Percentiles rank a stretch among this genome's conserved stretches.
Conservation (phyloP, 805 yeast species). For the Starmerella khaoyaiensis region DNA sequence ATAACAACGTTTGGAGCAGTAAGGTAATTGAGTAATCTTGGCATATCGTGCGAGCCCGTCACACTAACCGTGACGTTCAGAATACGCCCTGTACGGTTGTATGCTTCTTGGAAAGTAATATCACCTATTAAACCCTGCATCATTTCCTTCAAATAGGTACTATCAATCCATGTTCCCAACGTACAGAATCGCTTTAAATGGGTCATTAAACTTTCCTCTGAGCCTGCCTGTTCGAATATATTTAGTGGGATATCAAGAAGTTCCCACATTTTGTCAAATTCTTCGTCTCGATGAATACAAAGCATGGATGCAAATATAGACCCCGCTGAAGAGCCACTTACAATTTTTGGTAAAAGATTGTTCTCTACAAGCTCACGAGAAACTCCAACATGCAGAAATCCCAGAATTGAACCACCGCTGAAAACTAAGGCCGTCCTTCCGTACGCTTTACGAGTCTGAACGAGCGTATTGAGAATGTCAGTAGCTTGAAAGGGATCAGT, state of each 20-base stretch:
- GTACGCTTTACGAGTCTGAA: conserved; percentile 78
- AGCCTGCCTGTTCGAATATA: conserved; percentile 44
- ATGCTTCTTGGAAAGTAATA: conserved; percentile 85
- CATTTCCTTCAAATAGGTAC: conserved; percentile 52
- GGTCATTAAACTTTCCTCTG: conserved; percentile 39
- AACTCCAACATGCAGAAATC: conserved; percentile 86
- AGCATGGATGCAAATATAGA: conserved; percentile 84
- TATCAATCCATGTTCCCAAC: conserved; percentile 84
- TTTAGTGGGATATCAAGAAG: conserved; percentile 38
- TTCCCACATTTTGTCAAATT: conserved; percentile 40
- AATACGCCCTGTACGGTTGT: conserved; percentile 85
- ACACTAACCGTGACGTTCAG: conserved; percentile 89
- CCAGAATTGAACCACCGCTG: conserved; percentile 93
- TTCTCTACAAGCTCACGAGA: conserved; percentile 62
- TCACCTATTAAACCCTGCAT: conserved; percentile 75
- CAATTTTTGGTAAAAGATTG: conserved; percentile 67
- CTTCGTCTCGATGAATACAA: conserved; percentile 68
- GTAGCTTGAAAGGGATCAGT: conserved; percentile 37
- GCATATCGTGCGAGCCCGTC: conserved; percentile 82
- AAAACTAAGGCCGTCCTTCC: conserved; percentile 92
- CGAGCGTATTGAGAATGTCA: conserved; percentile 60
- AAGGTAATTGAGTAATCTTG: conserved; percentile 73
- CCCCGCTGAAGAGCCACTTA: conserved; percentile 94
- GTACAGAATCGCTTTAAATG: conserved; percentile 54
- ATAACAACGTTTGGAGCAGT: conserved; percentile 88